Evolutionary conservation across 345 rosid species (phyloP).

Genomic region (Cochlearia excelsa): DNA sequence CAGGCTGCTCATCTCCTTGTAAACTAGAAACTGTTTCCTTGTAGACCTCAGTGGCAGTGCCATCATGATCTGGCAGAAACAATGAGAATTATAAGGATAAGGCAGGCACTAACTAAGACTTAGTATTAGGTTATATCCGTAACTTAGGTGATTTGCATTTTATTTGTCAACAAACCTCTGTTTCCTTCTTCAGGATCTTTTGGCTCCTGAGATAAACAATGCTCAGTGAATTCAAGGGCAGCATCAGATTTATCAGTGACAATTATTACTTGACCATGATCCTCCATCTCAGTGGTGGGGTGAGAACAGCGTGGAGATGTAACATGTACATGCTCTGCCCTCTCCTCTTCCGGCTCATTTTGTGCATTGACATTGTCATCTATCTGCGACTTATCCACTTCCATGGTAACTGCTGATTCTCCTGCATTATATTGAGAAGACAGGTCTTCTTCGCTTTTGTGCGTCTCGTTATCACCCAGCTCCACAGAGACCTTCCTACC

Average conservation of each 20-base stretch:
- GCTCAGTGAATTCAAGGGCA: slow-evolving; percentile 42
- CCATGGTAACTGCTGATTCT: slow-evolving; percentile 35
- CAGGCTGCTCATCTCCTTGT: slow-evolving; percentile 43
- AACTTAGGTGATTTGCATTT: slow-evolving; percentile 4
- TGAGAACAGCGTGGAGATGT: slow-evolving; percentile 49
- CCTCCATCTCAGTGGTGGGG: slow-evolving; percentile 45
- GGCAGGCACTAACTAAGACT: slow-evolving; percentile 20
- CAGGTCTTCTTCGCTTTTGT: slow-evolving; percentile 30
- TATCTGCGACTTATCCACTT: slow-evolving; percentile 32
- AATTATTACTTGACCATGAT: slow-evolving; percentile 33
- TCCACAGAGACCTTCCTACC: slow-evolving; percentile 36
- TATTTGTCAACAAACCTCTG: slow-evolving; percentile 25
- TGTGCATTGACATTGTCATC: slow-evolving; percentile 33
- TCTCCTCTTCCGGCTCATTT: slow-evolving; percentile 41
- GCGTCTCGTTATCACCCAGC: slow-evolving; percentile 33
- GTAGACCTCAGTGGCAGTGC: slow-evolving; percentile 36
- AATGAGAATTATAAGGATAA: slow-evolving; percentile 12
- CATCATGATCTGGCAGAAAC: slow-evolving; percentile 28
- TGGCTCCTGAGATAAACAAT: slow-evolving; percentile 35
- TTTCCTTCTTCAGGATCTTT: slow-evolving; percentile 31
- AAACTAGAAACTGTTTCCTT: slow-evolving; percentile 41
- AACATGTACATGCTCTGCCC: slow-evolving; percentile 39
- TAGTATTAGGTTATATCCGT: slow-evolving; percentile 16
- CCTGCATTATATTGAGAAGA: slow-evolving; percentile 36
- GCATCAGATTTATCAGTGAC: slow-evolving; percentile 32